Base-by-base conservation (phyloP, 345 rosid species). In the Erodium maritimum region DNA sequence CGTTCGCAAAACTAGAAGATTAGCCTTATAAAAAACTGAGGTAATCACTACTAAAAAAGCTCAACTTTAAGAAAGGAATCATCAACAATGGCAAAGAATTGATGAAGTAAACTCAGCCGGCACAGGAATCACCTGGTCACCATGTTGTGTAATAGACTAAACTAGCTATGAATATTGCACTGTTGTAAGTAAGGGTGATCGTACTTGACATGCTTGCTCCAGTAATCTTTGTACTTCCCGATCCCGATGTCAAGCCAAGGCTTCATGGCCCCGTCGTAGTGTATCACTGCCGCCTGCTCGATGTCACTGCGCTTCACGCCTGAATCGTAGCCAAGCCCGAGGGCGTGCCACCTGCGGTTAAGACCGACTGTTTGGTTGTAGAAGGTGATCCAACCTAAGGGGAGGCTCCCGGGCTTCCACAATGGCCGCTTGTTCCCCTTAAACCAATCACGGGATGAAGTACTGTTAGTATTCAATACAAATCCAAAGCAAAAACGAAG, bases 241-340 rank as follows among this genome's bases (percentile, higher is more conserved):
- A 87, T 75, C 60, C 87, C 99, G 5, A 90, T 83, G 37, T 93
- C 96, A 56, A 87, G 74, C 99, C 99, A 93, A 14, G 99, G 99
- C 74, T 93, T 89, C 96, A 78, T 82, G 65, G 83, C 71, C 54
- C 99, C 99, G 52, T 87, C 86, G 21, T 76, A 93, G 70, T 93
- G 99, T 65, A 87, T 72, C 57, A 94, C 97, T 13, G 95, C 95
- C 1, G 90, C 91, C 23, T 57, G 65, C 48, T 80, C 86, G 19
- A 93, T 80, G 21, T 83, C 85, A 17, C 50, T 66, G 50, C 48
- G 71, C 23, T 67, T 61, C 23, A 90, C 67, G 48, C 71, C 79
- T 9, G 87, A 77, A 23, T 83, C 81, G 5, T 79, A 81, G 54
- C 99, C 99, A 50, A 94, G 78, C 48, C 96, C 95, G 55, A 80